Percentiles rank a stretch among this genome's conserved stretches.
Evolutionary conservation across 164 flowering plant species (phyloP).

Genomic region (Kingdonia uniflora): DNA sequence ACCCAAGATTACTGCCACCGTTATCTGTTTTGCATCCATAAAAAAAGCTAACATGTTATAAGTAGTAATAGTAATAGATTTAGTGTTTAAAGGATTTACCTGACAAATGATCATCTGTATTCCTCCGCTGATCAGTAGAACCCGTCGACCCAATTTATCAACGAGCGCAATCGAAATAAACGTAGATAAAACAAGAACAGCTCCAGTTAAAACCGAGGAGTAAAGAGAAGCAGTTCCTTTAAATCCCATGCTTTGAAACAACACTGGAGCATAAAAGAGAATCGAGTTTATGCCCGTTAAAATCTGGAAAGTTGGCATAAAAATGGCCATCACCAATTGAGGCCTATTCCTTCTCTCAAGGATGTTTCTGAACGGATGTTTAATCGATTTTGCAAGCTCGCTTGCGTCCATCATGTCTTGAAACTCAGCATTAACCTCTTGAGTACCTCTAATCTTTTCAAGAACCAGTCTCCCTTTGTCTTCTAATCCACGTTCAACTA

Average conservation of each 20-base stretch:
- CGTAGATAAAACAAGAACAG: conserved; percentile 70
- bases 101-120: conserved; percentile 75
- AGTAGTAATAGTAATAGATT: not conserved
- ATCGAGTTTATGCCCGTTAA: conserved; percentile 84
- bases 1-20: conserved; percentile 63
- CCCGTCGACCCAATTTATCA: conserved; percentile 65
- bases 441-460: conserved; percentile 66
- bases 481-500: conserved; percentile 48
- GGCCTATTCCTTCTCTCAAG: conserved; percentile 70
- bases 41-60: not conserved
- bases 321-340: conserved; percentile 73
- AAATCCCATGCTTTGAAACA: conserved; percentile 86
- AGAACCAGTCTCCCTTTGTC: conserved; percentile 49
- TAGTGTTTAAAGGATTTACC: conserved; percentile 24
- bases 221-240: conserved; percentile 63
- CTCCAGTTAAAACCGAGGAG: conserved; percentile 84
- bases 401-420: conserved; percentile 86
- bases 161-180: conserved; percentile 72
- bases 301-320: conserved; percentile 83
- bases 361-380: conserved; percentile 78
- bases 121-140: conserved; percentile 68
- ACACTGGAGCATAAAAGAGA: conserved; percentile 84
- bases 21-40: conserved; percentile 37
- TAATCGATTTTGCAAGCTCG: conserved; percentile 67
- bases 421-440: conserved; percentile 59